Evolutionary conservation across 345 rosid genomes (phyloP).

Genomic region (Capsella bursapastoris): DNA sequence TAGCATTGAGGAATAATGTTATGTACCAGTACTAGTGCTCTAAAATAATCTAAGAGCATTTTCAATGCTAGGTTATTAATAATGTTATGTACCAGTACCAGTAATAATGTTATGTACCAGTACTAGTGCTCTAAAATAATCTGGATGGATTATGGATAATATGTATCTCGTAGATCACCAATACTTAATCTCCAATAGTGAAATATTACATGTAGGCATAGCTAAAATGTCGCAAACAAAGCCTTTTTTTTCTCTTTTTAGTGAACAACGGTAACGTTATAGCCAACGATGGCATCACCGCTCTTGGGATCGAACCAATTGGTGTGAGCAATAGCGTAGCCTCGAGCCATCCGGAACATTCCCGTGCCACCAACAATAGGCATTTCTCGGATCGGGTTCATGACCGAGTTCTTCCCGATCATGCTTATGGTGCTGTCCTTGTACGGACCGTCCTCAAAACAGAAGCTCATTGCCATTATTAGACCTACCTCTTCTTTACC

Average conservation of each 20-base stretch:
- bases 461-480: constrained; percentile 58
- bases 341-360: constrained; percentile 62
- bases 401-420: constrained; percentile 51
- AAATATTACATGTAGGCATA: not conserved
- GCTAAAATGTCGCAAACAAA: not conserved
- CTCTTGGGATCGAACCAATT: constrained; percentile 47
- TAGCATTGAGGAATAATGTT: too few species aligned
- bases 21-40: too few species aligned
- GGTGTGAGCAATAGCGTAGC: constrained; percentile 60
- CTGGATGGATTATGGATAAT: not conserved
- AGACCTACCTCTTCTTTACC: constrained; percentile 52
- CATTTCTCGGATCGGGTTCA: constrained; percentile 59
- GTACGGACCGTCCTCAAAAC: constrained; percentile 60
- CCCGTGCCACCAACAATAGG: constrained; percentile 69
- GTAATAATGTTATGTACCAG: too few species aligned
- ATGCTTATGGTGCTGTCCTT: constrained; percentile 70
- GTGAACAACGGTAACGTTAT: constrained; percentile 66
- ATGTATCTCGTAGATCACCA: not conserved
- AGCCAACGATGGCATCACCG: constrained; percentile 63
- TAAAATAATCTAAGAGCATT: too few species aligned
- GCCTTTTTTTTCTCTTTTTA: constrained; percentile 15
- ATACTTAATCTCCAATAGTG: not conserved
- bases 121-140: too few species aligned
- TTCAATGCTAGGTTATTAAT: too few species aligned
- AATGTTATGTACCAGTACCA: too few species aligned